phyloP scores from a whole-genome alignment of 2,329 filamentous ascomycete species.

The Arthroderma sp. region DNA sequence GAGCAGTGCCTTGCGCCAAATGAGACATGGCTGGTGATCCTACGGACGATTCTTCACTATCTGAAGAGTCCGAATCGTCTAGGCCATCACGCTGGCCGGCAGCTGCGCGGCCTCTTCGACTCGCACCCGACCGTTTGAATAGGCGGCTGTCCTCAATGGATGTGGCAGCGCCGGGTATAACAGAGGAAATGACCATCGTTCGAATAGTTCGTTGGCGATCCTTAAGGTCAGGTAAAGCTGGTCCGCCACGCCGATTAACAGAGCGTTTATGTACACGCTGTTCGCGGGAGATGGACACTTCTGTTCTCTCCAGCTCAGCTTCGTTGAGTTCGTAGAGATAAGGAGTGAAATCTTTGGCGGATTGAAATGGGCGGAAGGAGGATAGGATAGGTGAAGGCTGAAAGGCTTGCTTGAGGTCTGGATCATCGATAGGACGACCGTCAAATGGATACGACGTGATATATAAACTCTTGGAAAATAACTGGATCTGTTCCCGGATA shows the following conservation, averaged over 20 bases:
- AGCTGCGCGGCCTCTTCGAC: constrained; percentile 44
- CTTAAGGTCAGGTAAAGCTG: constrained; percentile 87
- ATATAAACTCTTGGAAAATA: constrained; percentile 88
- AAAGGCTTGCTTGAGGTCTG: constrained; percentile 75
- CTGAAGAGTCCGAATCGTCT: constrained; percentile 79
- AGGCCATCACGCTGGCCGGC: constrained; percentile 44
- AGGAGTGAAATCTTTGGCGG: constrained; percentile 86
- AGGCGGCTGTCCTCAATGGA: constrained; percentile 73
- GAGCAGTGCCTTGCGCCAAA: constrained; percentile 57
- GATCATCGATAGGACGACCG: constrained; percentile 80
- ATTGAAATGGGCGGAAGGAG: constrained; percentile 80
- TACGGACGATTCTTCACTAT: constrained; percentile 74
- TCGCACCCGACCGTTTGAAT: constrained; percentile 61
- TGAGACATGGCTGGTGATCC: constrained; percentile 74
- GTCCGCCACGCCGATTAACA: constrained; percentile 83
- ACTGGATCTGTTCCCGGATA: constrained; percentile 87
- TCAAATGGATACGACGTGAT: constrained; percentile 91
- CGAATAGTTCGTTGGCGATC: constrained; percentile 87
- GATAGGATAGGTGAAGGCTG: constrained; percentile 68
- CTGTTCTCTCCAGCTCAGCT: constrained; percentile 74
- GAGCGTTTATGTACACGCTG: constrained; percentile 91
- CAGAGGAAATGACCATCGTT: constrained; percentile 81
- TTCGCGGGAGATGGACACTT: constrained; percentile 84
- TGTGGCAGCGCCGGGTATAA: constrained; percentile 73
- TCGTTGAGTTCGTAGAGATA: constrained; percentile 92